Evolutionary conservation across 176 grass and related monocot genomes (phyloP), one percentile per base, ranked within the genome.

Genomic region (Oryza glaberrima): DNA sequence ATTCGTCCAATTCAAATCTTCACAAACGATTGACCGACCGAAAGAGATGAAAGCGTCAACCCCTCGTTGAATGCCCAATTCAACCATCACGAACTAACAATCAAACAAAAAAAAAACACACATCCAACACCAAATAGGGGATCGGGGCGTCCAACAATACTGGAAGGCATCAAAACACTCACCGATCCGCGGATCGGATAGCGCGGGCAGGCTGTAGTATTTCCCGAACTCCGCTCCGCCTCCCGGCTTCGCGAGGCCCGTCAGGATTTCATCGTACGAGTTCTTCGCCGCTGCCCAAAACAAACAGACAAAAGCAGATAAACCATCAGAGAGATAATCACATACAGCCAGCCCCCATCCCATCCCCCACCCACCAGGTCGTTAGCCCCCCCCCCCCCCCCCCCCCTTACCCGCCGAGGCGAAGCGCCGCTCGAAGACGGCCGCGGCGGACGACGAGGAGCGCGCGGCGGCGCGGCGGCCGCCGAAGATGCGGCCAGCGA

Each of bases 191-290:
- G 92, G 84, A 92, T 98, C 92, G 69, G 85, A 84, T 7, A 98
- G 90, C 73, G 89, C 85, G 0, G 95, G 95, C 77, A 98, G 90
- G 85, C 95, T 95, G 82, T 98, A 98, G 82, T 98, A 98, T 77
- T 98, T 93, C 26, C 95, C 95, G 52, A 98, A 93, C 67, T 91
- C 85, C 0, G 82, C 74, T 11, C 88, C 92, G 0, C 89, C 92
- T 80, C 95, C 95, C 4, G 95, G 92, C 79, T 82, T 95, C 65
- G 79, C 72, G 76, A 98, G 92, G 47, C 86, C 68, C 15, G 89
- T 93, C 76, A 98, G 88, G 73, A 98, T 93, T 85, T 86, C 92
- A 38, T 95, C 85, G 79, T 95, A 98, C n/a, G 88, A 58, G 77
- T 98, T 98, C 65, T 75, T 87, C n/a, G 91, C 81, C 36, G 92